Conservation (phyloP, 2,329 filamentous ascomycete species). For the Ophiobolus disseminans region DNA sequence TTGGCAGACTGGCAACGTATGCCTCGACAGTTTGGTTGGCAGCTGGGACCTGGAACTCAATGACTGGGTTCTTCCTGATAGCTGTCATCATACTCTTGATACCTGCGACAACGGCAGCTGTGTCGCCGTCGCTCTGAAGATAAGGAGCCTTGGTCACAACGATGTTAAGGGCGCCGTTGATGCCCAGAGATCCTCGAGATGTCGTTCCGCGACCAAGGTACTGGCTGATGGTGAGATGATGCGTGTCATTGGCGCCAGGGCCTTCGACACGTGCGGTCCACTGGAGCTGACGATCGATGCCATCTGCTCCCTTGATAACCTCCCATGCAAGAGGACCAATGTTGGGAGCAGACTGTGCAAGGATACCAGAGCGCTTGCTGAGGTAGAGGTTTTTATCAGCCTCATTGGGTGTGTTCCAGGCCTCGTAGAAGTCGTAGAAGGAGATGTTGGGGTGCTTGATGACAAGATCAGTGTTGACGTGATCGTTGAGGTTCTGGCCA, state of each 20-base stretch:
- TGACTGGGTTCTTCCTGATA: slow-evolving; percentile 60
- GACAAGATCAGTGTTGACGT: slow-evolving; percentile 65
- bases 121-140: slow-evolving; percentile 64
- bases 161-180: slow-evolving; percentile 65
- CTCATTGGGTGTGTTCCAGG: slow-evolving; percentile 57
- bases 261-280: slow-evolving; percentile 71
- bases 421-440: slow-evolving; percentile 71
- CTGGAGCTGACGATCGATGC: slow-evolving; percentile 68
- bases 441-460: slow-evolving; percentile 60
- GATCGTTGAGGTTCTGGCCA: slow-evolving; percentile 59
- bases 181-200: slow-evolving; percentile 68
- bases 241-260: slow-evolving; percentile 51
- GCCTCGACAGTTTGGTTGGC: slow-evolving; percentile 60
- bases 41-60: slow-evolving; percentile 64
- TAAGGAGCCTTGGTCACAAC: slow-evolving; percentile 67
- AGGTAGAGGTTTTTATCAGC: slow-evolving; percentile 53
- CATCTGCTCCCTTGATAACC: slow-evolving; percentile 63
- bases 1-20: slow-evolving; percentile 59
- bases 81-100: slow-evolving; percentile 67
- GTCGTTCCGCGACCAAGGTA: slow-evolving; percentile 70
- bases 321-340: slow-evolving; percentile 70
- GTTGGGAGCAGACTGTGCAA: slow-evolving; percentile 70
- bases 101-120: slow-evolving; percentile 68
- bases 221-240: slow-evolving; percentile 53
- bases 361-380: slow-evolving; percentile 62